A percentile compares a stretch with the other conserved stretches of the same genome.
Conservation (phyloP, 2,329 filamentous ascomycete species). For the Colletotrichum theobromicola region DNA sequence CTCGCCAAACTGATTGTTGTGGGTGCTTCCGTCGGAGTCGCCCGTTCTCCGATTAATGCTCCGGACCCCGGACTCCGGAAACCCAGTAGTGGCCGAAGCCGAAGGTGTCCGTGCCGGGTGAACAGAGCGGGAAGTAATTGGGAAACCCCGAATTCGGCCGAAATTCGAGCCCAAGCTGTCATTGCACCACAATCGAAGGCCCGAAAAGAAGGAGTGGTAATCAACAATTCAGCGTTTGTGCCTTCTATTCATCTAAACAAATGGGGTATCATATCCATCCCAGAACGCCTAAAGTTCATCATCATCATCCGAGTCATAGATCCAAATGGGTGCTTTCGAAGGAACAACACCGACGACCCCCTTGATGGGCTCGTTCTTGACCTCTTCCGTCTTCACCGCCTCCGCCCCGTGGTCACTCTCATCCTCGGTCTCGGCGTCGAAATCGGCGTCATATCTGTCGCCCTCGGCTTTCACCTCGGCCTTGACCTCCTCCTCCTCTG, state of each 20-base stretch:
- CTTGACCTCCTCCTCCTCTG: conserved; percentile 9
- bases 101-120: background rate
- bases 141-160: background rate
- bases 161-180: background rate
- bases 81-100: fast-evolving
- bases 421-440: conserved; percentile 21
- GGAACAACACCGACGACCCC: background rate
- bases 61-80: background rate
- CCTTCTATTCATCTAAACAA: background rate
- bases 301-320: conserved; percentile 42
- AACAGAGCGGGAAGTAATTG: no score
- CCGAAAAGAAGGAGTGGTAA: background rate
- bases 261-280: conserved; percentile 1
- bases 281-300: conserved; percentile 37
- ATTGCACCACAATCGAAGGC: background rate
- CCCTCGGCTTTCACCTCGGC: background rate
- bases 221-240: background rate
- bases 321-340: conserved; percentile 36
- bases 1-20: fast-evolving
- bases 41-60: background rate
- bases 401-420: background rate
- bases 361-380: background rate
- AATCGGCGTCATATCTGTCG: conserved; percentile 18
- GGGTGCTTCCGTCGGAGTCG: background rate
- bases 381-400: background rate